Base-by-base conservation (phyloP, 2,329 filamentous ascomycete species). In the Aspergillus sp. region DNA sequence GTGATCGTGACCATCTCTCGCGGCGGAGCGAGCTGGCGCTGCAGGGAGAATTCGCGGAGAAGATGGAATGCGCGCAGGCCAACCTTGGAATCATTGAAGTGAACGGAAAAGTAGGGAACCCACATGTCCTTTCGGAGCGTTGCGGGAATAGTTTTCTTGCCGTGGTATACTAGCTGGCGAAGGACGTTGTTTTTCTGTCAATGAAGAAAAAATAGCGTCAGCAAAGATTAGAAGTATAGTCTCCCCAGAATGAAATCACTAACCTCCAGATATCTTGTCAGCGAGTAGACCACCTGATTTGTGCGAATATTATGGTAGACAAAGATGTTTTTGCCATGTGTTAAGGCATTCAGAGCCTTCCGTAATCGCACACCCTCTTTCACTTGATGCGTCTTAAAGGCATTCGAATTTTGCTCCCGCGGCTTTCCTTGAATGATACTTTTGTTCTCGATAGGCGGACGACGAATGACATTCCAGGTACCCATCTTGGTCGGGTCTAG, bases 201-300 rank as follows among this genome's bases (percentile, higher is more conserved):
- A 45, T 11, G 47, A 30, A 30, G 63, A 57, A 64, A 19, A 20
- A 30, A 24, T 5, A 17, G 13, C 19, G 27, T 34, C 15, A 34
- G 11, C 45, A 40, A 41, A 19, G 15, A 11, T 13, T 40, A 19
- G 20, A 7, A 27, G 9, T 30, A 22, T 44, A 15, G 19, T n/a
- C 45, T 22, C 11, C 8, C 19, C 11, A n/a, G 6, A 57, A 37
- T n/a, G 15, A 19, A n/a, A 37, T 17, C 13, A 50, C 77, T 63
- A 75, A 86, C 84, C 62, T 85, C 77, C 46, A 87, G 70, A 52
- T 79, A 76, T 52, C 82, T 79, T 41, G 79, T 80, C 61, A 88
- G 73, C 20, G 85, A 87, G 72, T 88, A 88, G 54, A 88, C 75
- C 62, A 87, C 82, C 72, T 88, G 86, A 58, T 86, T 85, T 37